Evolutionary conservation across 1,139 yeast genomes (phyloP), one percentile per base, ranked within the genome.

Genomic region (Candida mesenterica): DNA sequence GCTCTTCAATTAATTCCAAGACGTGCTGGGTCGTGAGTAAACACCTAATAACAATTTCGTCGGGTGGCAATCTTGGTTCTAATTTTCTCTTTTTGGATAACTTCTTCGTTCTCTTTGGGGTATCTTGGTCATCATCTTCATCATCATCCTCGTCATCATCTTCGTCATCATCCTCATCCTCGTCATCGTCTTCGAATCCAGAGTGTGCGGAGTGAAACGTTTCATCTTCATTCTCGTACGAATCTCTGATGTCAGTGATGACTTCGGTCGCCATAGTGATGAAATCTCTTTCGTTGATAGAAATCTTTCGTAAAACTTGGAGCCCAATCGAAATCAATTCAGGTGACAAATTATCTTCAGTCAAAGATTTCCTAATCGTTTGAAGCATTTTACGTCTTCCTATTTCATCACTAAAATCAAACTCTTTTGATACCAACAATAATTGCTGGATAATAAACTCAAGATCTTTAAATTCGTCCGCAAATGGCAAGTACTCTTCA

Each of bases 381-480:
- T 79, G 83, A 30, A 88, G 62, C 79, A 88, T 82, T 33, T 81
- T 79, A 54, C 96, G 74, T 53, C 97, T 77, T 5, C 97, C 97
- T 34, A 86, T 77, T 57, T 90, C 97, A 61, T 92, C 98, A 45
- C 90, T 83, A 51, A 79, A 88, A 55, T 92, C 98, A 53, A 82
- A 85, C 26, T 77, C 77, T 30, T 74, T 74, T 0, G 92, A 82
- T 26, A 88, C 75, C 6, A 68, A 61, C 27, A 92, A 58, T 23
- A 94, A 57, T 55, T 92, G 96, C 41, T 80, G 79, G 31, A 88
- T 74, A 32, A 89, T 77, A 50, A 82, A 90, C 46, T 87, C 90
- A 25, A 81, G 56, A 39, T 84, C 92, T 22, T 65, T 66, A 14
- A 75, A 68, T 33, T 61, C 62, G 18, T 61, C 70, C 3, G 57